Evolutionary conservation across 768 basidiomycete species (phyloP), one percentile per base, ranked within the genome.

Genomic region (Leccinum uliginosum): DNA sequence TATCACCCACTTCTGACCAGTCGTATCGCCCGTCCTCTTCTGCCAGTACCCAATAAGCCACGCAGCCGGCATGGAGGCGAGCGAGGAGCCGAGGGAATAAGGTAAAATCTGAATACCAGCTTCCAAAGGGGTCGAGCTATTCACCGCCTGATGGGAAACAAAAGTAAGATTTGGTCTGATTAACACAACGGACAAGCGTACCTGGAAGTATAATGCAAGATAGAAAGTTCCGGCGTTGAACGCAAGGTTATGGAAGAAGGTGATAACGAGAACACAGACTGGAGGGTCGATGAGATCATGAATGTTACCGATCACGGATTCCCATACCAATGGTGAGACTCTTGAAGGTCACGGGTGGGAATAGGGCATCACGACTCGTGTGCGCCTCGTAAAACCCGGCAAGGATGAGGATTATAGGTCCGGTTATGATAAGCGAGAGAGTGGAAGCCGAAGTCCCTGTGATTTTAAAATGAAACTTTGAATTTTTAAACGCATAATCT

Each of bases 211-310:
- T 23, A 93, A 71, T 0, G 90, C 88, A 47, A 93, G 82, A 73
- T 91, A 93, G 73, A 89, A 93, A 6, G 91, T 93, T 50, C 89
- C 91, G 30, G 91, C 82, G 60, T 83, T 92, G 71, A 91, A 93
- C 15, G 84, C 84, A 59, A 92, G 79, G 66, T 90, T 91, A 69
- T 93, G 91, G 54, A 93, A 77, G 74, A 92, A 91, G 17, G 83
- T 83, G 57, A 89, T 78, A 17, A 83, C 51, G 30, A 93, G 80
- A 47, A 89, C 77, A 56, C 79, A 78, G 59, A 84, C 89, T 92
- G 54, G 24, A 23, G 53, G 61, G 17, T 51, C 32, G 34, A 35
- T 60, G 38, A 55, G 56, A 40, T 59, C 54, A 53, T 56, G 50
- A 56, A 51, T n/a, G 47, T 40, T 44, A 38, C 32, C 40, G 38